phyloP scores from a whole-genome alignment of 2,329 filamentous ascomycete genomes.

The Botrytis fragariae region DNA sequence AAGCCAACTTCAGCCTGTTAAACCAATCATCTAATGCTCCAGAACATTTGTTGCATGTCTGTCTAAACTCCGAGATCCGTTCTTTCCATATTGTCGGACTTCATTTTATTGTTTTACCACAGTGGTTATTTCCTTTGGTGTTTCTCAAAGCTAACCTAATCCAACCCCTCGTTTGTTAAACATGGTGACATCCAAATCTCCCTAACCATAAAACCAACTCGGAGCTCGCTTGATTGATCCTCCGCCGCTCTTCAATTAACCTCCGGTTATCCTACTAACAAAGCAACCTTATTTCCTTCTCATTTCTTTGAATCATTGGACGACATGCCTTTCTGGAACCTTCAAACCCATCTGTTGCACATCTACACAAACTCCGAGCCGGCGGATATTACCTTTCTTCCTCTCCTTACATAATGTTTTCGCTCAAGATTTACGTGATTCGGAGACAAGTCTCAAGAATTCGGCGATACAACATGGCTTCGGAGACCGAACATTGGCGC shows the following conservation, averaged over 20 bases:
- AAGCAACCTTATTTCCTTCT: neutral
- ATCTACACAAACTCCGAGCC: neutral
- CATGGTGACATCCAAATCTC: neutral
- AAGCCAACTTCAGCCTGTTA: neutral
- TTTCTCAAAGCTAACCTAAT: neutral
- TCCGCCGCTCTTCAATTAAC: neutral
- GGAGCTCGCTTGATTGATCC: neutral
- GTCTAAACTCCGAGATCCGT: conserved; percentile 7
- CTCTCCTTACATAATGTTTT: neutral
- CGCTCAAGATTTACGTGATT: neutral
- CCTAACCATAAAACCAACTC: neutral
- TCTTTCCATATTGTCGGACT: neutral
- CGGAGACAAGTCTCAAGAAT: neutral
- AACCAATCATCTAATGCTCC: neutral
- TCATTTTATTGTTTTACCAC: neutral
- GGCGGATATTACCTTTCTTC: neutral
- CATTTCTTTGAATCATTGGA: neutral
- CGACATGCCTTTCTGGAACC: neutral
- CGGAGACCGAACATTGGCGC: neutral
- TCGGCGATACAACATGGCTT: neutral
- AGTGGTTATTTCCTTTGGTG: neutral
- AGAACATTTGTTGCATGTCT: neutral
- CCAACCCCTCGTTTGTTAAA: neutral
- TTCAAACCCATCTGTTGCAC: neutral
- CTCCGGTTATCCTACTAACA: neutral